A percentile compares a stretch with the other conserved stretches of the same genome.
Evolutionary conservation across 1,284 basidiomycete genomes (phyloP).

Genomic region (Ustilago shanxiensis): DNA sequence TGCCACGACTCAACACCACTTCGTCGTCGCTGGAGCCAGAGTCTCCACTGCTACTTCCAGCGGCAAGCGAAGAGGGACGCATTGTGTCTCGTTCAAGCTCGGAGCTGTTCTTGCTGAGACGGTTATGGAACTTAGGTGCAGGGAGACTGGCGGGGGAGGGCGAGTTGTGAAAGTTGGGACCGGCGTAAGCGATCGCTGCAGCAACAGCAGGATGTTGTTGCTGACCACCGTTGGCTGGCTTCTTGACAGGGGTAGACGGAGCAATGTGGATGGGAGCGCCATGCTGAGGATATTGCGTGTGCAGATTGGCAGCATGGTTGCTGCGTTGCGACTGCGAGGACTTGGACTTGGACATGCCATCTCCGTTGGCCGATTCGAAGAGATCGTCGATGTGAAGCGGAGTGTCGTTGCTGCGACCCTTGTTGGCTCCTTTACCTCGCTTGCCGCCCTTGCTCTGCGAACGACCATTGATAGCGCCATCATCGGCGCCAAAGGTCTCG

Average conservation of each 20-base stretch:
- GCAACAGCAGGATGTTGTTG: conserved; percentile 44
- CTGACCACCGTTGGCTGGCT: conserved; percentile 27
- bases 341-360: conserved; percentile 34
- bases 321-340: conserved; percentile 32
- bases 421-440: conserved; percentile 29
- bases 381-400: conserved; percentile 53
- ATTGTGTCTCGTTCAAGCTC: conserved; percentile 25
- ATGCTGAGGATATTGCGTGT: conserved; percentile 32
- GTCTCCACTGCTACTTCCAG: conserved; percentile 39
- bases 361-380: conserved; percentile 34
- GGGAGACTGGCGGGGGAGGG: conserved; percentile 63
- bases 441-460: conserved; percentile 31
- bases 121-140: conserved; percentile 57
- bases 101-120: conserved; percentile 43
- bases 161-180: conserved; percentile 66
- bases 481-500: conserved; percentile 54
- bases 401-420: conserved; percentile 35
- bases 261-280: conserved; percentile 48
- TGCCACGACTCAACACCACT: conserved; percentile 33
- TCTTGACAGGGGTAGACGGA: conserved; percentile 48
- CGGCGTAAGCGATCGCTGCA: conserved; percentile 58
- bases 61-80: conserved; percentile 36
- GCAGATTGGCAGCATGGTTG: conserved; percentile 14
- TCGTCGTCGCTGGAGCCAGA: conserved; percentile 49
- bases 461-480: conserved; percentile 13